A percentile compares a stretch with the other conserved stretches of the same genome.
Evolutionary conservation across 2,329 filamentous ascomycete species (phyloP).

Genomic region (Trichothecium sympodiale): DNA sequence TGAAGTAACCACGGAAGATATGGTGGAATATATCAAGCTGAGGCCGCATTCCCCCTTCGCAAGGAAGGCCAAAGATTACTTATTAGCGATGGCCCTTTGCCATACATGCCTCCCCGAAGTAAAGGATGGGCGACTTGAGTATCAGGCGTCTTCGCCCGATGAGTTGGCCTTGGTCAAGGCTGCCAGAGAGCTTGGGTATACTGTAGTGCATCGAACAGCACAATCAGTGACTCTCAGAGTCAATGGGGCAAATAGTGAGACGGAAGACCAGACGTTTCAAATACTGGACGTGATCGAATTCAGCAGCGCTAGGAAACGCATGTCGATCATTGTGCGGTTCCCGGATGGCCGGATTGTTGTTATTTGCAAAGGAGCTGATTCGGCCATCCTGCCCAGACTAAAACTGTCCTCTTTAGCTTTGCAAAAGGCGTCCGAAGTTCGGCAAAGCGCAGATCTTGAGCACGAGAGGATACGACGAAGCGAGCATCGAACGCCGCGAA

Average conservation of each 20-base stretch:
- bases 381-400: conserved; percentile 66
- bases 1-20: conserved; percentile 56
- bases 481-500: conserved; percentile 41
- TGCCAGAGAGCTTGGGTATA: conserved; percentile 73
- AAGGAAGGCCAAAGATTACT: conserved; percentile 67
- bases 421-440: conserved; percentile 59
- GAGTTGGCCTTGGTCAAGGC: conserved; percentile 78
- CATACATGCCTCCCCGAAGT: conserved; percentile 84
- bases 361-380: conserved; percentile 87
- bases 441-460: conserved; percentile 50
- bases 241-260: conserved; percentile 21
- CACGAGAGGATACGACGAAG: conserved; percentile 44
- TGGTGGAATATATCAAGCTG: conserved; percentile 66
- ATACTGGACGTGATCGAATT: conserved; percentile 85
- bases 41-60: conserved; percentile 70
- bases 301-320: conserved; percentile 77
- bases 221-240: conserved; percentile 50
- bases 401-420: conserved; percentile 62
- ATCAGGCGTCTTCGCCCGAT: conserved; percentile 83
- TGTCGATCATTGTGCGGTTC: conserved; percentile 82
- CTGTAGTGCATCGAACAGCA: conserved; percentile 63
- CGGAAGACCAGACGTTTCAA: conserved; percentile 55
- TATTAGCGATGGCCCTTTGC: conserved; percentile 76
- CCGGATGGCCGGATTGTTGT: conserved; percentile 73
- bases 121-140: conserved; percentile 60